phyloP scores from a whole-genome alignment of 2,329 filamentous ascomycete genomes.

The Cladosporium sp. region DNA sequence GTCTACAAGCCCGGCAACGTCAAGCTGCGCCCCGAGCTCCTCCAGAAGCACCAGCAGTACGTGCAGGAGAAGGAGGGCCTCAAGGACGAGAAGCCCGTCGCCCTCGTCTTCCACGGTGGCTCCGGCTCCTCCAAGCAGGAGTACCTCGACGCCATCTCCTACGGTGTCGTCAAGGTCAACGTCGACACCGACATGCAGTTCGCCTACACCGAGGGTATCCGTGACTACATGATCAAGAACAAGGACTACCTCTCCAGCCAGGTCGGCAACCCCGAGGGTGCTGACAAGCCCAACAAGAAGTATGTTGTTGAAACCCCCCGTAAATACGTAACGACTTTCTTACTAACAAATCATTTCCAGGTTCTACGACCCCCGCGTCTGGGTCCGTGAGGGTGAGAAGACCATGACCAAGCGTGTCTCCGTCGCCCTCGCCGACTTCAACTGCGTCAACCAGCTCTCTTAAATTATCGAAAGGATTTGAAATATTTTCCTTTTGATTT shows the following conservation, averaged over 20 bases:
- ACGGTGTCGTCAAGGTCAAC: slow-evolving; percentile 99
- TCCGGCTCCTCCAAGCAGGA: slow-evolving; percentile 88
- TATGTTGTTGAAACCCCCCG: slow-evolving; percentile 13
- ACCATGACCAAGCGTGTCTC: slow-evolving; percentile 81
- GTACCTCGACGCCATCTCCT: slow-evolving; percentile 80
- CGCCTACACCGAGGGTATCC: slow-evolving; percentile 87
- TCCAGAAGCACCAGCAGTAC: slow-evolving; percentile 92
- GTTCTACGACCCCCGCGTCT: slow-evolving; percentile 73
- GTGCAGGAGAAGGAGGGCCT: slow-evolving; percentile 74
- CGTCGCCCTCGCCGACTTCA: slow-evolving; percentile 87
- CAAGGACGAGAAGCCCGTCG: slow-evolving; percentile 84
- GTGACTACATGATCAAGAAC: slow-evolving; percentile 91
- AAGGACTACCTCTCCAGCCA: slow-evolving; percentile 86
- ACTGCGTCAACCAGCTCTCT: slow-evolving; percentile 66
- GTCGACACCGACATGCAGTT: slow-evolving; percentile 97
- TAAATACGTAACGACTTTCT: too few species aligned
- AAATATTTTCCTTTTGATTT: too few species aligned
- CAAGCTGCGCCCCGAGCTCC: slow-evolving; percentile 91
- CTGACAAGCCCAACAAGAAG: slow-evolving; percentile 99
- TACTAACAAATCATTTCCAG: slow-evolving; percentile 15
- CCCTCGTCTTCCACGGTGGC: slow-evolving; percentile 99
- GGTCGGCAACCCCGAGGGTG: slow-evolving; percentile 93
- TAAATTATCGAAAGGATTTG: background rate
- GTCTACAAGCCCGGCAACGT: slow-evolving; percentile 99
- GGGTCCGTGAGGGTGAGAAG: slow-evolving; percentile 97